Base-by-base conservation (phyloP, 163 green algal species). In the Scenedesmus sp. region DNA sequence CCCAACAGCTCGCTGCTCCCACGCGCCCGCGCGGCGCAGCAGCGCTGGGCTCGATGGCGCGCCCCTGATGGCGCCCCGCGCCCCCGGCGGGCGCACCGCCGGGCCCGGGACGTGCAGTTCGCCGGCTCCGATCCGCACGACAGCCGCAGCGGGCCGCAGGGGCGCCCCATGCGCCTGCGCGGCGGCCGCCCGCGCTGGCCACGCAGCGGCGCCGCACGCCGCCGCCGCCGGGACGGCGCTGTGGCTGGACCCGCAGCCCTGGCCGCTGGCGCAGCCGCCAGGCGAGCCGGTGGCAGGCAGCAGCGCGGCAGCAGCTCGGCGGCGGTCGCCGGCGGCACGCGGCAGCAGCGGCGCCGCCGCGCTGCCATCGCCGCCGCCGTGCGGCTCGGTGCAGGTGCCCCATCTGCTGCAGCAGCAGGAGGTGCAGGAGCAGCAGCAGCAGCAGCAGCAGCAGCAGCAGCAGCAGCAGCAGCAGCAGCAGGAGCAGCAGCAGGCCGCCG, bases 121-220 rank as follows among this genome's bases (percentile, higher is more conserved):
- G n/a, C n/a, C n/a, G n/a, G n/a, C n/a, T n/a, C n/a, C n/a, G n/a
- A n/a, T n/a, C n/a, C n/a, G n/a, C n/a, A n/a, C n/a, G n/a, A n/a
- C n/a, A n/a, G n/a, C n/a, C n/a, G n/a, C n/a, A n/a, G n/a, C n/a
- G n/a, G n/a, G n/a, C n/a, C n/a, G n/a, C n/a, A n/a, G n/a, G n/a
- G n/a, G n/a, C n/a, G n/a, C n/a, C n/a, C n/a, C n/a, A n/a, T n/a
- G n/a, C n/a, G n/a, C n/a, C n/a, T n/a, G n/a, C n/a, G n/a, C n/a
- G n/a, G n/a, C n/a, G n/a, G n/a, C n/a, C n/a, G n/a, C n/a, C n/a
- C n/a, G n/a, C n/a, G n/a, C n/a, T n/a, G n/a, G n/a, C n/a, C n/a
- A n/a, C n/a, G n/a, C n/a, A n/a, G n/a, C n/a, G 24, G 10, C 48
- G 26, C 66, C 62, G 66, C 66, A 63, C n/a, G n/a, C n/a, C 7